Base-by-base conservation (phyloP, 1,139 yeast genomes). In the Yamadazyma blattariae region DNA sequence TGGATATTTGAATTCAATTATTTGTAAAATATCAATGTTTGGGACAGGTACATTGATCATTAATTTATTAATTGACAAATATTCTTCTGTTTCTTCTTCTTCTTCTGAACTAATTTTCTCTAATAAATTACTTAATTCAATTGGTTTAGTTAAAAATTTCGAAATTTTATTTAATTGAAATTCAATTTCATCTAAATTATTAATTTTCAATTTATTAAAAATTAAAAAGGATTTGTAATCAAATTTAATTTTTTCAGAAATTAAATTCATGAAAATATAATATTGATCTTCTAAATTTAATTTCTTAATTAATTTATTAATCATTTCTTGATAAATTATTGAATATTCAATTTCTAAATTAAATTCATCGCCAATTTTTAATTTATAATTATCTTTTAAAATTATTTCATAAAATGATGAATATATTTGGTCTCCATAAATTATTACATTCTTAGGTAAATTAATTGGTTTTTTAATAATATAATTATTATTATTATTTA, bases 401-500 rank as follows among this genome's bases (percentile, higher is more conserved):
- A 40, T 55, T 17, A 84, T 68, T 34, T 72, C 69, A 54, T 74
- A 86, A 40, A 82, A 78, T 32, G 72, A 73, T 1, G 79, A 71
- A 0, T 79, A 77, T 0, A 89, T 85, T 39, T 85, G 89, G n/a
- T 81, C 88, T 4, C 76, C 75, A 50, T 74, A 77, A 0, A 87
- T 80, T 24, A 81, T 60, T 15, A 77, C 51, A n/a, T 55, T 35
- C 4, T 33, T 35, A 1, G 50, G 38, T 8, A 51, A 48, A 12
- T 44, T 41, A 5, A 45, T 43, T 2, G 65, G 57, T 6, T 59
- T 53, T 1, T 37, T 20, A 0, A 79, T 71, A 1, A 47, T 47
- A 45, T 69, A 80, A 27, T 64, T 60, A 0, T 44, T 42, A 30
- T 59, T 64, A 3, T 62, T 52, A 1, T 71, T 64, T 1, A 51